Percentiles rank a stretch among this genome's conserved stretches.
These are phyloP conservation scores for Colletotrichum musae DNA, from an alignment of 2,329 filamentous ascomycete genomes.

Conservation along the genomic window DNA sequence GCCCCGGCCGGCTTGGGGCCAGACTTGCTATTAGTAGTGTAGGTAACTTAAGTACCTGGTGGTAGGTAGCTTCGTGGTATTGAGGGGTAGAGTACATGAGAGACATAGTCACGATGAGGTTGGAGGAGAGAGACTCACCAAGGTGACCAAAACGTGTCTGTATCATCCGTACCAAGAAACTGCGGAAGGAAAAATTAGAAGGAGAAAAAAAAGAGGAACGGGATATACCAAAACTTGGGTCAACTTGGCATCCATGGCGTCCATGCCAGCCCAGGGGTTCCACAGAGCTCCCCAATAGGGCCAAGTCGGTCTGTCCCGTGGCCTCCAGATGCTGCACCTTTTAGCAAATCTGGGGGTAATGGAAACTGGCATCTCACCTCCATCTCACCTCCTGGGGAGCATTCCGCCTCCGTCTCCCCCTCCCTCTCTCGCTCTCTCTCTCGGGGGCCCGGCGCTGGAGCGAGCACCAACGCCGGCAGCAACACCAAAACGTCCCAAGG, in stretches of 20 bases:
- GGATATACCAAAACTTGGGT: not conserved
- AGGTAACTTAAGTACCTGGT: not conserved
- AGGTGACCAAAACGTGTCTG: too few relatives aligned
- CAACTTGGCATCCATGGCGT: slow-evolving; percentile 23
- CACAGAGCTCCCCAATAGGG: slow-evolving; percentile 21
- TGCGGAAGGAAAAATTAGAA: not conserved
- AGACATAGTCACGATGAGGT: too few relatives aligned
- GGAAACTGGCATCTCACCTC: slow-evolving; percentile 36
- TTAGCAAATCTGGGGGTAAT: slow-evolving; percentile 45
- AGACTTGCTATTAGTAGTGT: not conserved
- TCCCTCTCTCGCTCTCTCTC: not conserved
- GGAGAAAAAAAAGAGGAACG: not conserved
- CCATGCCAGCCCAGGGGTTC: not conserved
- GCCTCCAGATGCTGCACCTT: slow-evolving; percentile 39
- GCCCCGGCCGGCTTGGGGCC: slow-evolving; percentile 19
- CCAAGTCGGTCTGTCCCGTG: slow-evolving; percentile 42
- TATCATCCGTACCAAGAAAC: not conserved
- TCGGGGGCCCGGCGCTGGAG: slow-evolving; percentile 21
- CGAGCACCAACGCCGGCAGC: slow-evolving; percentile 1
- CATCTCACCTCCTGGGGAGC: slow-evolving; percentile 1
- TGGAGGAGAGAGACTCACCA: too few relatives aligned
- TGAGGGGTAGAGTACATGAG: too few relatives aligned
- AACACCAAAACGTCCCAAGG: not conserved
- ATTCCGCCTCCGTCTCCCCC: not conserved
- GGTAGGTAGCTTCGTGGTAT: not conserved